Evolutionary conservation across 1,139 yeast genomes (phyloP).

Genomic region (Insectozyma bohioensis): DNA sequence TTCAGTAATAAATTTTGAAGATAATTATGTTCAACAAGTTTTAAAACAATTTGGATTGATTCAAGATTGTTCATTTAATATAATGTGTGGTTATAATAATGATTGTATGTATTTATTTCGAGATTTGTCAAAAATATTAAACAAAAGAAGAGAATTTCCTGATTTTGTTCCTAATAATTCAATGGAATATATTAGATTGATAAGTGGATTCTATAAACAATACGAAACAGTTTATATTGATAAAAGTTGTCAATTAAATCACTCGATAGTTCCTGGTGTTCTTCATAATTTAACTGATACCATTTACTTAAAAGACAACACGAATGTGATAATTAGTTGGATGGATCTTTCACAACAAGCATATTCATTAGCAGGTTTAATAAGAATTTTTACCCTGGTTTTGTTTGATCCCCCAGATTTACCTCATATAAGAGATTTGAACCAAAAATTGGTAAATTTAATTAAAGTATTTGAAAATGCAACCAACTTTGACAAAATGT

Average conservation of each 20-base stretch:
- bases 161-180: slow-evolving; percentile 14
- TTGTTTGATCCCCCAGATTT: slow-evolving; percentile 31
- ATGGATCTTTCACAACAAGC: slow-evolving; percentile 36
- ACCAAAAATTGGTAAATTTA: slow-evolving; percentile 24
- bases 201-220: slow-evolving; percentile 25
- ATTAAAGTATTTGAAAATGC: slow-evolving; percentile 19
- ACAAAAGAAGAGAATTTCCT: slow-evolving; percentile 30
- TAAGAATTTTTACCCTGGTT: slow-evolving; percentile 35
- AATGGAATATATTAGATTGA: slow-evolving; percentile 23
- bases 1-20: slow-evolving; percentile 44
- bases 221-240: slow-evolving; percentile 13
- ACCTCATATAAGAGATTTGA: slow-evolving; percentile 29
- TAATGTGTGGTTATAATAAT: slow-evolving; percentile 55
- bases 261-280: slow-evolving; percentile 5
- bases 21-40: slow-evolving; percentile 35
- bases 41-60: slow-evolving; percentile 32
- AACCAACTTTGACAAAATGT: slow-evolving; percentile 19
- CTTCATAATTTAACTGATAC: slow-evolving; percentile 13
- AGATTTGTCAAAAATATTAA: slow-evolving; percentile 49
- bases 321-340: slow-evolving; percentile 24
- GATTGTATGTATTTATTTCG: slow-evolving; percentile 45
- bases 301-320: slow-evolving; percentile 9
- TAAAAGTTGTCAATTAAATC: slow-evolving; percentile 9
- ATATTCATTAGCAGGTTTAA: slow-evolving; percentile 27
- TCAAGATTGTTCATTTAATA: slow-evolving; percentile 48